phyloP scores from a whole-genome alignment of 352 stramenopile genomes.

The Globisporangium cystogenes region DNA sequence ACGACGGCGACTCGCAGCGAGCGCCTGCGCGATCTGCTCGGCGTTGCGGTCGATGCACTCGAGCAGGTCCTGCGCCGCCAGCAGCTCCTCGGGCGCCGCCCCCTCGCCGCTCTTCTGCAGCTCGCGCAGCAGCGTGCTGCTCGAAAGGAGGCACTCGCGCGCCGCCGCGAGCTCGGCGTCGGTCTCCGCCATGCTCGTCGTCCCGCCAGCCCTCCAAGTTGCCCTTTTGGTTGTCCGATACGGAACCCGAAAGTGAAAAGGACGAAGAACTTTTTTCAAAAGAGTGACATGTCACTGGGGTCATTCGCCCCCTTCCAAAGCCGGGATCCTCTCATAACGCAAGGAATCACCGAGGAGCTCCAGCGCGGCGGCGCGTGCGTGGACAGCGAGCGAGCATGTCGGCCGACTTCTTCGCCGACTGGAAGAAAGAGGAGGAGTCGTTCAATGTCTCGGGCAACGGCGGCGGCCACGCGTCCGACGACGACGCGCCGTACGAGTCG shows the following conservation, averaged over 20 bases:
- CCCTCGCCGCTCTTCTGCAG: constrained; percentile 16
- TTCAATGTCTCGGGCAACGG: constrained; percentile 12
- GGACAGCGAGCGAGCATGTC: constrained; percentile 49
- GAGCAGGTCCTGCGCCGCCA: constrained; percentile 54
- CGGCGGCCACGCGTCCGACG: constrained; percentile 7
- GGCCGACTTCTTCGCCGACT: constrained; percentile 86
- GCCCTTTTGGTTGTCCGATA: too few species aligned
- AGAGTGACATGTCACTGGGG: too few species aligned
- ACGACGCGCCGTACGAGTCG: constrained; percentile 29
- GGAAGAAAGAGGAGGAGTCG: constrained; percentile 75
- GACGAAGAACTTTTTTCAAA: too few species aligned
- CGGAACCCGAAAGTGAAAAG: too few species aligned
- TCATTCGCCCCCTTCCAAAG: too few species aligned
- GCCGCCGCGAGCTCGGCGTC: constrained; percentile 1
- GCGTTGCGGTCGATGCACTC: constrained; percentile 68
- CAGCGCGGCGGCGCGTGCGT: too few species aligned
- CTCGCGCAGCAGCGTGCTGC: constrained; percentile 27
- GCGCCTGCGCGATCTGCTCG: constrained; percentile 51
- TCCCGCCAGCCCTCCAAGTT: too few species aligned
- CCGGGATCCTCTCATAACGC: too few species aligned
- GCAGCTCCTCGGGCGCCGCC: constrained; percentile 37
- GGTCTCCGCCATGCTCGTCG: not conserved
- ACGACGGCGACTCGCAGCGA: constrained; percentile 27
- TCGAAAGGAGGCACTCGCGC: constrained; percentile 23
- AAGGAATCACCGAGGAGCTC: not conserved